Evolutionary conservation across 768 basidiomycete species (phyloP), one percentile per base, ranked within the genome.

Genomic region (Gloeopeniophorella convolvens): DNA sequence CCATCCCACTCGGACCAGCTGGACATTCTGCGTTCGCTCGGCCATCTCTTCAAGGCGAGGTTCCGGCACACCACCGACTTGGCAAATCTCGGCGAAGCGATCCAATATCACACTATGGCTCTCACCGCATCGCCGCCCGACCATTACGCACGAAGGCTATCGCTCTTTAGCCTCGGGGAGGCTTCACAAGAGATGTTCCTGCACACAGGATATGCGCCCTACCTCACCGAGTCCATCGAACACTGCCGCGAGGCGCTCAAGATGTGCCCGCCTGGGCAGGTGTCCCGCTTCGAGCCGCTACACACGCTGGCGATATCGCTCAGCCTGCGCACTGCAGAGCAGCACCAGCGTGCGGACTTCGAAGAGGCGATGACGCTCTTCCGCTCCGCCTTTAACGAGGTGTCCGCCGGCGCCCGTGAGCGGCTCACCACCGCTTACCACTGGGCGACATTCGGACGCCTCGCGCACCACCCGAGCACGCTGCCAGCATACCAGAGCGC

Each of bases 221-320:
- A 33, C 20, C 27, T 43, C 13, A 34, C 42, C 0, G 7, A 36
- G 20, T 50, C 42, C 20, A 50, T 50, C 42, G 16, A 5, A 11
- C 43, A 28, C 16, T 50, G 42, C 33, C 42, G 27, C 20, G 48
- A 36, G 2, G 48, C 48, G 21, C 42, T 50, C 20, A n/a, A 42
- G 20, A 1, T 43, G 34, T 43, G 34, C 15, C 48, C 48, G 24
- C 42, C 27, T 6, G 48, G 48, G 15, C 48, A 50, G 18, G 15
- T 43, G 10, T 50, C 48, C n/a, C 48, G 48, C 42, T 50, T 50
- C 41, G 48, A 43, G 6, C 41, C 42, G 1, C 41, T 50, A 8
- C 20, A 36, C n/a, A 50, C 42, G 15, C 48, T 50, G 0, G 48
- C 42, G 20, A 0, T 50, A 0, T 50, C 48, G 20, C 27, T 43